These are phyloP conservation scores for Orychophragmus violaceus DNA, from an alignment of 345 rosid species.

Conservation along the genomic window DNA sequence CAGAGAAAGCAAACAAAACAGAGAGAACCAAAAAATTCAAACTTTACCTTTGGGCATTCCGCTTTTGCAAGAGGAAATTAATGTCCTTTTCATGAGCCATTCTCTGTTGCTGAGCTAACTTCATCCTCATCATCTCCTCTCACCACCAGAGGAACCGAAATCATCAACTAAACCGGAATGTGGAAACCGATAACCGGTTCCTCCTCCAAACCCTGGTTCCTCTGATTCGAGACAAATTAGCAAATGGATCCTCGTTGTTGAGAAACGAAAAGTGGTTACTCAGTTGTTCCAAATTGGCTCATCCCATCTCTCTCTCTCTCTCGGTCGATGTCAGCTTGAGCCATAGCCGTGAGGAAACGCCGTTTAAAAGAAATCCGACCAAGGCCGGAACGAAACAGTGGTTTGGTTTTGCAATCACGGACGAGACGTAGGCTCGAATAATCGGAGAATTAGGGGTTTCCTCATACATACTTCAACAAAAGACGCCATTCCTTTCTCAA, in stretches of 20 bases:
- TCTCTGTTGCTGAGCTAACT: conserved; percentile 45
- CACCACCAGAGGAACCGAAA: conserved; percentile 33
- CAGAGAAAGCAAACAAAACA: too few species aligned
- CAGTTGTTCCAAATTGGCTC: conserved; percentile 22
- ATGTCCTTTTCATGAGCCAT: not conserved
- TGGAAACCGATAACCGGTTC: conserved; percentile 46
- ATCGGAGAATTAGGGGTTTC: conserved; percentile 14
- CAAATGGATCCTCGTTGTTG: conserved; percentile 42
- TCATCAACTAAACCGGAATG: conserved; percentile 50
- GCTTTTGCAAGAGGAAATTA: not conserved
- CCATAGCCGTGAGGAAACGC: conserved; percentile 37
- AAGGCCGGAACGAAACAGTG: conserved; percentile 19
- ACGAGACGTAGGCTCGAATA: conserved; percentile 28
- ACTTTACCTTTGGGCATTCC: not conserved
- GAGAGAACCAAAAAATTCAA: not conserved
- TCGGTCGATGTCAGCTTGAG: conserved; percentile 45
- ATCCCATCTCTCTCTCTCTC: not conserved
- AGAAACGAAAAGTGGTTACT: conserved; percentile 51
- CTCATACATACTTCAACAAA: too few species aligned
- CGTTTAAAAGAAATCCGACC: conserved; percentile 28
- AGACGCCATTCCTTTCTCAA: too few species aligned
- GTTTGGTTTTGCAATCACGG: conserved; percentile 25
- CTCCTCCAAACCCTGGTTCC: conserved; percentile 50
- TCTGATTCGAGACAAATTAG: conserved; percentile 41
- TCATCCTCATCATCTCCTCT: conserved; percentile 52